Evolutionary conservation across 2,329 filamentous ascomycete species (phyloP), one percentile per base, ranked within the genome.

Genomic region (Colletotrichum sp.): DNA sequence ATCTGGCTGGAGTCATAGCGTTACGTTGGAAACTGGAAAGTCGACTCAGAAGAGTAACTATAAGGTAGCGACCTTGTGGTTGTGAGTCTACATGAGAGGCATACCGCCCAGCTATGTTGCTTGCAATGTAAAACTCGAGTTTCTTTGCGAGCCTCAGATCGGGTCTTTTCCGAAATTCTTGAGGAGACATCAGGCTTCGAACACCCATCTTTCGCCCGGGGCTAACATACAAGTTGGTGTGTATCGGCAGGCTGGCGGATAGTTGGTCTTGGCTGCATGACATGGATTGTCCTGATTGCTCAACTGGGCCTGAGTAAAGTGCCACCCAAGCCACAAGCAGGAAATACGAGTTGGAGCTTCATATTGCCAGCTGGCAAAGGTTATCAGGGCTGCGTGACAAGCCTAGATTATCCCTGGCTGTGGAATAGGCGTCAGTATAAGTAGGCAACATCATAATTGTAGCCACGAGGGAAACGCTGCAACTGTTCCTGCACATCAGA

Each of bases 401-500:
- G 2, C 43, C 4, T 22, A 8, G 4, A 48, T 48, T 4, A 12
- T 22, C 2, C 6, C n/a, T 48, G 10, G 2, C 10, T 13, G 6
- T 48, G 6, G 6, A 1, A 48, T 48, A 4, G 10, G n/a, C 4
- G 0, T 22, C n/a, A 4, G 43, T 48, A 4, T 5, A 4, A 48
- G 2, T 48, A 2, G 43, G 10, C 43, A 48, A 22, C 2, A 22
- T 22, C 5, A 22, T 22, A 22, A 4, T 22, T 22, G 2, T 48
- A 48, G 18, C 43, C 43, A 4, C 0, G n/a, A 52, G 43, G n/a
- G 43, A 52, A 22, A 4, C 1, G n/a, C 43, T 52, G 43, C 2
- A 4, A 22, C n/a, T 5, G 13, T 52, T 15, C n/a, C 43, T 22
- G n/a, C 1, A 1, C 43, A 52, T 52, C 43, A 52, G 43, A 22